A percentile compares a stretch with the other conserved stretches of the same genome.
Evolutionary conservation across 257 asterid genomes (phyloP).

Genomic region (Solanum infundibuliforme): DNA sequence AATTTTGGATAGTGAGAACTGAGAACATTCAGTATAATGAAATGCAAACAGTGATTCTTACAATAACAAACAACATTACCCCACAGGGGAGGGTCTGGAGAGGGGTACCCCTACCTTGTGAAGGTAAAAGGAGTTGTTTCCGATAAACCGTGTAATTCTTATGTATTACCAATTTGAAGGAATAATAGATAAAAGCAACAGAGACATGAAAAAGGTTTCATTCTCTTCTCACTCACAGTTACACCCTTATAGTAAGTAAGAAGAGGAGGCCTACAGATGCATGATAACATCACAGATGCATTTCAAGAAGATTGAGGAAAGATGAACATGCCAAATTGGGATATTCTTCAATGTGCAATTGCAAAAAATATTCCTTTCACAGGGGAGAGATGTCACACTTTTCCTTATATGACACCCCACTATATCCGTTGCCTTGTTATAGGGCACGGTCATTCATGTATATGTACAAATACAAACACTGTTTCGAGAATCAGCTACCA

Average conservation of each 20-base stretch:
- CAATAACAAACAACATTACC: background rate
- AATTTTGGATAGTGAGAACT: background rate
- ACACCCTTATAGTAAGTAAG: background rate
- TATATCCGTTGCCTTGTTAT: background rate
- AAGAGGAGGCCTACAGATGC: background rate
- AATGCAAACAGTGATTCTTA: background rate
- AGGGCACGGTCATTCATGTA: background rate
- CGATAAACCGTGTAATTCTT: background rate
- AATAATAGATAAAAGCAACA: background rate
- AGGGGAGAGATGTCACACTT: background rate
- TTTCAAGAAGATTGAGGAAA: background rate
- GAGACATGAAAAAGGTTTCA: background rate
- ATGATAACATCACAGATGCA: background rate
- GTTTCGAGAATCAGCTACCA: background rate
- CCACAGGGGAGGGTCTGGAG: background rate
- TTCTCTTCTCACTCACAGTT: background rate
- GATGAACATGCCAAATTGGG: background rate
- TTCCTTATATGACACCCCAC: background rate
- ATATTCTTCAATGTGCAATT: background rate
- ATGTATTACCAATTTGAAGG: background rate
- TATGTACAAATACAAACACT: constrained; percentile 8
- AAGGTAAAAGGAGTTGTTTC: background rate
- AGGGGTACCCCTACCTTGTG: background rate
- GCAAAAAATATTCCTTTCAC: background rate
- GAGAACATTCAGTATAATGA: background rate